These are phyloP conservation scores for Colletotrichum euphorbiae DNA, from an alignment of 2,329 filamentous ascomycete species.

Conservation along the genomic window DNA sequence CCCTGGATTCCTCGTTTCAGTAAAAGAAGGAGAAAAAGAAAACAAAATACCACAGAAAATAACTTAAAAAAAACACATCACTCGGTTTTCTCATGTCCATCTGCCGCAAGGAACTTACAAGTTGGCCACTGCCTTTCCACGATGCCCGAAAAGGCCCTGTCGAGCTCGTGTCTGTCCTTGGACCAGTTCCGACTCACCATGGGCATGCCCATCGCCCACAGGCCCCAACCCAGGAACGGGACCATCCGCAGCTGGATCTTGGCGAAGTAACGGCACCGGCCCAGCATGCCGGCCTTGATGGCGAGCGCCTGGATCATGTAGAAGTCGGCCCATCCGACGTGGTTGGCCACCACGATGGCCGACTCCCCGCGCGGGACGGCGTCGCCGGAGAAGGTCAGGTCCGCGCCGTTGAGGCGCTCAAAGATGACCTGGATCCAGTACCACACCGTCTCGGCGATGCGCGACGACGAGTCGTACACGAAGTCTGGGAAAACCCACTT, in stretches of 20 bases:
- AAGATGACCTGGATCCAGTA: constrained; percentile 69
- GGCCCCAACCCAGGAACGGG: constrained; percentile 72
- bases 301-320: constrained; percentile 73
- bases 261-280: constrained; percentile 71
- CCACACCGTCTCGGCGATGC: constrained; percentile 67
- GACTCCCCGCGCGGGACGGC: constrained; percentile 64
- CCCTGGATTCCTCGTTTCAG: constrained; percentile 55
- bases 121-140: constrained; percentile 64
- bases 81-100: constrained; percentile 5
- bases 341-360: constrained; percentile 70
- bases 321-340: constrained; percentile 72
- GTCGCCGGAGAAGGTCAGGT: constrained; percentile 65
- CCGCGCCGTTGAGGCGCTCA: constrained; percentile 62
- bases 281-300: constrained; percentile 65
- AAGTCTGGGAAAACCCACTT: constrained; percentile 59
- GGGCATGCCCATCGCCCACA: constrained; percentile 75
- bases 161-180: constrained; percentile 66
- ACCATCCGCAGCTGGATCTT: constrained; percentile 70
- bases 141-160: constrained; percentile 67
- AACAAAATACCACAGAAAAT: too few species aligned
- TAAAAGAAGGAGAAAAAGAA: background rate
- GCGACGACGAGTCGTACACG: constrained; percentile 66
- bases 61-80: background rate
- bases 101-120: constrained; percentile 57
- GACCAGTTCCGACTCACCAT: constrained; percentile 71